A percentile compares a stretch with the other conserved stretches of the same genome.
These are phyloP conservation scores for Scedosporium apiospermum DNA, from an alignment of 2,329 filamentous ascomycete species.

Conservation along the genomic window DNA sequence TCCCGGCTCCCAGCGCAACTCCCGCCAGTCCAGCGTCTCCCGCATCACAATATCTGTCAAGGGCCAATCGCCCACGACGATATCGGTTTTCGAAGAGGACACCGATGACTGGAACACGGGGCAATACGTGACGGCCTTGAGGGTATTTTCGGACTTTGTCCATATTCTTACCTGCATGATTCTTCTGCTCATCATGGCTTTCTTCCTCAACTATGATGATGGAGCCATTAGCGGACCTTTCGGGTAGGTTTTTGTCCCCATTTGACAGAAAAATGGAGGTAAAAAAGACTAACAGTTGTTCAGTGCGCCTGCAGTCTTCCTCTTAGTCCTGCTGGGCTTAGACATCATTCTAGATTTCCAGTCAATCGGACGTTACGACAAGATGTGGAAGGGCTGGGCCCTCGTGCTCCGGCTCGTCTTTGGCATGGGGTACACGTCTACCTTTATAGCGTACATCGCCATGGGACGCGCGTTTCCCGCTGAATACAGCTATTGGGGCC, in stretches of 20 bases:
- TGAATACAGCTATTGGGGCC: conserved; percentile 26
- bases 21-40: conserved; percentile 5
- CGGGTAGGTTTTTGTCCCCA: conserved; percentile 2
- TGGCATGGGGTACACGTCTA: conserved; percentile 22
- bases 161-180: conserved; percentile 21
- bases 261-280: neutral
- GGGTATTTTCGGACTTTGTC: conserved; percentile 19
- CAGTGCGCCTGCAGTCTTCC: conserved; percentile 19
- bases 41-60: conserved; percentile 4
- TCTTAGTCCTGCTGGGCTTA: conserved; percentile 20
- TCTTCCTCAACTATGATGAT: conserved; percentile 20
- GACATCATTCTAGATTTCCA: conserved; percentile 27
- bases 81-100: conserved; percentile 5
- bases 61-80: conserved; percentile 4
- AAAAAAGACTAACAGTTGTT: neutral
- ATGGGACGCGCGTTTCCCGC: conserved; percentile 25
- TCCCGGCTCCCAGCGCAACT: conserved; percentile 8
- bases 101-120: conserved; percentile 1
- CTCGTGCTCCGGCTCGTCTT: conserved; percentile 20
- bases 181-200: conserved; percentile 20
- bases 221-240: conserved; percentile 9
- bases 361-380: conserved; percentile 21
- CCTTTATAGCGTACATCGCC: conserved; percentile 25
- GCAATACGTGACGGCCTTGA: conserved; percentile 11
- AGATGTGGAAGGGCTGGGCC: conserved; percentile 21